phyloP scores from a whole-genome alignment of 768 basidiomycete species.

The Phaffia australis region DNA sequence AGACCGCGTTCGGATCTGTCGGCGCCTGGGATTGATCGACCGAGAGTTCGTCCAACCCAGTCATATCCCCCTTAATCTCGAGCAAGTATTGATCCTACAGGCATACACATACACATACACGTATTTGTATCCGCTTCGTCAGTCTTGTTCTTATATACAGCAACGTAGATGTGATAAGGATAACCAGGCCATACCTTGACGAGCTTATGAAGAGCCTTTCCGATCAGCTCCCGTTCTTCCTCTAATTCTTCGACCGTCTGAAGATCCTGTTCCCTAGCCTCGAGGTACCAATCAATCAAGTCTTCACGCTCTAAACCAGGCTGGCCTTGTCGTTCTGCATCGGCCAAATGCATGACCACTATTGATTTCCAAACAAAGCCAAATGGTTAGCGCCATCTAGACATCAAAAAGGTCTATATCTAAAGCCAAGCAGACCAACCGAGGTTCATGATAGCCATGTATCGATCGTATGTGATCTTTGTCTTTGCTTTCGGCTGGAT shows the following conservation, averaged over 20 bases:
- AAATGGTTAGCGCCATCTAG: not conserved
- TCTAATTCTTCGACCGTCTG: conserved; percentile 77
- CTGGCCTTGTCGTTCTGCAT: conserved; percentile 63
- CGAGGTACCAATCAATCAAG: conserved; percentile 92
- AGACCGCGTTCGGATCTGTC: conserved; percentile 22
- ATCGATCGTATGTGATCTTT: conserved; percentile 93
- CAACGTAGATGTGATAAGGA: not conserved
- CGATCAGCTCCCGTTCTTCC: conserved; percentile 77
- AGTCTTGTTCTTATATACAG: not conserved
- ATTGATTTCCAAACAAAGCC: not conserved
- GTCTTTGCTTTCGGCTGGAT: conserved; percentile 46
- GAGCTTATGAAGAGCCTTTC: conserved; percentile 76
- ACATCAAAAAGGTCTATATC: not conserved
- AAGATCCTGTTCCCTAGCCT: conserved; percentile 71
- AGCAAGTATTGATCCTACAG: conserved; percentile 70
- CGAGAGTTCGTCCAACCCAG: conserved; percentile 50
- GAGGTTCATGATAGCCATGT: conserved; percentile 76
- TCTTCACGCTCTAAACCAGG: conserved; percentile 77
- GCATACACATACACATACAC: not conserved
- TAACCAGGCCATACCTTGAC: conserved; percentile 57
- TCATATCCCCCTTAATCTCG: conserved; percentile 69
- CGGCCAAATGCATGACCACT: conserved; percentile 68
- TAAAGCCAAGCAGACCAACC: conserved; percentile 27
- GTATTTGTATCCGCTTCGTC: not conserved
- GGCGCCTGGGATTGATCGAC: conserved; percentile 7